These are phyloP conservation scores for Avena eriantha DNA, from an alignment of 176 grass and related monocot species.

Conservation along the genomic window DNA sequence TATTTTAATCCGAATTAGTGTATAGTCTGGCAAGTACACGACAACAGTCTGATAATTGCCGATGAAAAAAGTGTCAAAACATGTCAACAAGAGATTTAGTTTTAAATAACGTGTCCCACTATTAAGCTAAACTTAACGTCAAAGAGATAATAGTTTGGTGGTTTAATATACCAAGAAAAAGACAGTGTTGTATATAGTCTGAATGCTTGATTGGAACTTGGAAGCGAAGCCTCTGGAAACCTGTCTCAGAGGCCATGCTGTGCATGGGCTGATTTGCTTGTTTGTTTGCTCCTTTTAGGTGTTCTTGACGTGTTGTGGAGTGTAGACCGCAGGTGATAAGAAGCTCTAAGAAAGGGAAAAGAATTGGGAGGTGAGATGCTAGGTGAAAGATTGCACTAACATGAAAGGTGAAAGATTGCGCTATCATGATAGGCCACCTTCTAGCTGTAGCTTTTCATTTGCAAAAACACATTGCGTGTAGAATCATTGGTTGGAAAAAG, in stretches of 20 bases:
- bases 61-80: too few species aligned
- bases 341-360: background rate
- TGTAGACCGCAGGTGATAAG: slow-evolving; percentile 16
- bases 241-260: slow-evolving; percentile 20
- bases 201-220: slow-evolving; percentile 6
- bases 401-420: slow-evolving; percentile 31
- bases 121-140: too few species aligned
- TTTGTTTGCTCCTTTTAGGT: slow-evolving; percentile 40
- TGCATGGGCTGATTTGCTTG: slow-evolving; percentile 28
- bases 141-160: too few species aligned
- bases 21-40: too few species aligned
- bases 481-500: slow-evolving; percentile 8
- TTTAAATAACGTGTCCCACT: too few species aligned
- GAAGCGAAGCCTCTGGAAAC: slow-evolving; percentile 20
- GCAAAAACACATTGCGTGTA: background rate
- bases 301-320: background rate
- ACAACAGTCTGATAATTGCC: too few species aligned
- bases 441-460: slow-evolving; percentile 26
- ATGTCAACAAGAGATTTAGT: too few species aligned
- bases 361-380: background rate
- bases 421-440: background rate
- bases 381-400: slow-evolving; percentile 49
- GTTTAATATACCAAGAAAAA: background rate
- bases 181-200: background rate
- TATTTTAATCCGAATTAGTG: too few species aligned